phyloP scores from a whole-genome alignment of 106 monocot genomes.

The Acorus calamus region DNA sequence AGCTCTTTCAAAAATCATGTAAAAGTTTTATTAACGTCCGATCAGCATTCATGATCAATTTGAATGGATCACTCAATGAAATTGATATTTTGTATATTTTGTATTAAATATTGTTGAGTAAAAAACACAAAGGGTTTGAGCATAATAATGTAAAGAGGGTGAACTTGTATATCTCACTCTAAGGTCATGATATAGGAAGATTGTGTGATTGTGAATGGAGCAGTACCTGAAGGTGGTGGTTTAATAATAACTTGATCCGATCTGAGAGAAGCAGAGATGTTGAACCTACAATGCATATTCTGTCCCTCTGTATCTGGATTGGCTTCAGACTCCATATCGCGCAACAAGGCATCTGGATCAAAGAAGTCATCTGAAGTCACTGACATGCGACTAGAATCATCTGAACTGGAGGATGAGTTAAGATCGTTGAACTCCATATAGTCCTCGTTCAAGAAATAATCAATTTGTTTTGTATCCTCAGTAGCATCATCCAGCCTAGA shows the following conservation, averaged over 20 bases:
- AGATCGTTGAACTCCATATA: slow-evolving; percentile 56
- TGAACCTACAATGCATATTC: slow-evolving; percentile 8
- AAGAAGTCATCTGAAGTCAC: slow-evolving; percentile 35
- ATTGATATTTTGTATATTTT: too few species aligned
- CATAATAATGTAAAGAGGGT: too few species aligned
- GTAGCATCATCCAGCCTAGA: background rate
- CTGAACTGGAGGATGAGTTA: slow-evolving; percentile 28
- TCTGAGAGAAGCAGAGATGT: slow-evolving; percentile 5
- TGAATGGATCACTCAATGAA: too few species aligned
- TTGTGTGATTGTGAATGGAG: background rate
- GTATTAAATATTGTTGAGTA: too few species aligned
- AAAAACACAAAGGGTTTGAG: too few species aligned
- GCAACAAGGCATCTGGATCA: slow-evolving; percentile 43
- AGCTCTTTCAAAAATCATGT: too few species aligned
- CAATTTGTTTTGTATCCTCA: slow-evolving; percentile 7
- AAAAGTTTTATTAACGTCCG: too few species aligned
- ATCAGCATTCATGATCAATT: too few species aligned
- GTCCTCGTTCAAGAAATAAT: slow-evolving; percentile 29
- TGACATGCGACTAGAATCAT: slow-evolving; percentile 29
- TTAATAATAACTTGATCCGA: slow-evolving; percentile 13
- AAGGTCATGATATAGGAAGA: too few species aligned
- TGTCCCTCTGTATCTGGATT: background rate
- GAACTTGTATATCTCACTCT: too few species aligned
- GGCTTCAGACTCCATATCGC: slow-evolving; percentile 24
- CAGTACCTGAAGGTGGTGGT: slow-evolving; percentile 18